A percentile compares a stretch with the other conserved stretches of the same genome.
These are phyloP conservation scores for Astragalus glycyphyllos DNA, from an alignment of 306 rosid species.

Conservation along the genomic window DNA sequence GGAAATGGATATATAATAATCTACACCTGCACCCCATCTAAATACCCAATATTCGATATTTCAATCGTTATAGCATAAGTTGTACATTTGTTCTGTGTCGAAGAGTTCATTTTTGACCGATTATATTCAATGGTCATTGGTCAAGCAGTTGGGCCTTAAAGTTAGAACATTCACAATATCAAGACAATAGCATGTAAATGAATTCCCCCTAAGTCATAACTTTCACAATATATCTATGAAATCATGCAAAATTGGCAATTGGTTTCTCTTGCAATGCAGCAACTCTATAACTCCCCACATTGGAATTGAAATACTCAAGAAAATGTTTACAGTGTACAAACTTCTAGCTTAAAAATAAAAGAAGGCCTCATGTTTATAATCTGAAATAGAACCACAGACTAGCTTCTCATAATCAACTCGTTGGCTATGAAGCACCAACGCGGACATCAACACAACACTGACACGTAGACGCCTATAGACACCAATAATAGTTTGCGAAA, in stretches of 20 bases:
- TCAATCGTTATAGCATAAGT: neutral
- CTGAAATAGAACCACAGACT: neutral
- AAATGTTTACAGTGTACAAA: neutral
- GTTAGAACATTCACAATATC: constrained; percentile 1
- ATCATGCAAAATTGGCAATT: neutral
- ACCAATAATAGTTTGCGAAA: too few species aligned
- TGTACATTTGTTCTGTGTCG: constrained; percentile 1
- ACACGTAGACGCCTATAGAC: too few species aligned
- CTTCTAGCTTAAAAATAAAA: neutral
- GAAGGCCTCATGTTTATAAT: constrained; percentile 7
- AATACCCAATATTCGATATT: neutral
- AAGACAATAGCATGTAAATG: constrained; percentile 11
- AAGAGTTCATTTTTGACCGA: constrained; percentile 9
- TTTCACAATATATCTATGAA: neutral
- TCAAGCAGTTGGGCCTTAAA: neutral
- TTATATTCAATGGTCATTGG: neutral
- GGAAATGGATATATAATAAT: neutral
- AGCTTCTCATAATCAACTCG: neutral
- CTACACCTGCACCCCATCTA: neutral
- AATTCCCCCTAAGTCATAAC: neutral
- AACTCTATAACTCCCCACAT: constrained; percentile 4
- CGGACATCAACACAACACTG: too few species aligned
- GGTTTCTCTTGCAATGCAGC: neutral
- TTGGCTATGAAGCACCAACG: neutral
- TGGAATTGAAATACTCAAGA: neutral